Evolutionary conservation across 2,329 filamentous ascomycete genomes (phyloP).

Genomic region (Aspergillus persii): DNA sequence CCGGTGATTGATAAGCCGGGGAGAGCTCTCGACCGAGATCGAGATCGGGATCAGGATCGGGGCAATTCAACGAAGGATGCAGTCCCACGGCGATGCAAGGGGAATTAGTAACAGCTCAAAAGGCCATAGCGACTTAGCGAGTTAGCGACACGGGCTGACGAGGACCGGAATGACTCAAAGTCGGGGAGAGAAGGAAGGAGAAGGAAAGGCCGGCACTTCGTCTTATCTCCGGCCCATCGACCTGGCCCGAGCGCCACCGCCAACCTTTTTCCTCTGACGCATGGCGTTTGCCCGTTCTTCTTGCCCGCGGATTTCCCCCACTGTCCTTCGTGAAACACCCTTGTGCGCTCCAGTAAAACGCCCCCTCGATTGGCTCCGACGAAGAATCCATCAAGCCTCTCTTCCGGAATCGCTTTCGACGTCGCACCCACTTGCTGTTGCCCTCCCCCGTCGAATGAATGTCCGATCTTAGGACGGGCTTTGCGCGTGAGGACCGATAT

Average conservation of each 20-base stretch:
- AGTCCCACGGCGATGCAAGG: background rate
- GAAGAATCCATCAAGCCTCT: background rate
- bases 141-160: too few relatives aligned
- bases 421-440: background rate
- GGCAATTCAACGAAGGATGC: background rate
- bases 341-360: background rate
- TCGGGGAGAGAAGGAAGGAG: background rate
- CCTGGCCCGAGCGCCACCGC: constrained; percentile 24
- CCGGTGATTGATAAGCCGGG: constrained; percentile 22
- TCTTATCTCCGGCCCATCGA: constrained; percentile 17
- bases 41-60: background rate
- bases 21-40: background rate
- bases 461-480: constrained; percentile 23
- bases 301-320: background rate
- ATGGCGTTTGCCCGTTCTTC: constrained; percentile 6
- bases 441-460: constrained; percentile 20
- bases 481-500: constrained; percentile 25
- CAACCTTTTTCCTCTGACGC: constrained; percentile 24
- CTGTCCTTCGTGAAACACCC: background rate
- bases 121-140: background rate
- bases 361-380: background rate
- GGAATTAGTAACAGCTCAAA: background rate
- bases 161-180: background rate
- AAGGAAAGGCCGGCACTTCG: background rate
- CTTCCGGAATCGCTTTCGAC: background rate